A percentile compares a stretch with the other conserved stretches of the same genome.
Evolutionary conservation across 805 yeast species (phyloP).

Genomic region (Cyberlindnera euphorbiiphila): DNA sequence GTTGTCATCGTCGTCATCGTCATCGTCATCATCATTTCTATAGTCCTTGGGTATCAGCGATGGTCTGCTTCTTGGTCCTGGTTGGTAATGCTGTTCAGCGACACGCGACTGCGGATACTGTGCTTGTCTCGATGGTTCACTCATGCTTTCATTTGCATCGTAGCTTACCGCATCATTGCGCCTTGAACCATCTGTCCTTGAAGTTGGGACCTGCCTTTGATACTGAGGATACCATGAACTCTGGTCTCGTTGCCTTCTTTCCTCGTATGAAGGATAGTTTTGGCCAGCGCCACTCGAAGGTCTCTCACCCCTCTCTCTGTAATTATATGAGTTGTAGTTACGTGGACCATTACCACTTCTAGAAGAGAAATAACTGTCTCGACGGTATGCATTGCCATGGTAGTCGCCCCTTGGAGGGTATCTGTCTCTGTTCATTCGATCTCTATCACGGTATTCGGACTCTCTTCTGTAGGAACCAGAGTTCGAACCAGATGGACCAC

Average conservation of each 20-base stretch:
- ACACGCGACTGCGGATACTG: constrained; percentile 7
- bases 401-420: constrained; percentile 2
- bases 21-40: constrained; percentile 23
- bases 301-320: constrained; percentile 8
- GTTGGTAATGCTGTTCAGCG: constrained; percentile 1
- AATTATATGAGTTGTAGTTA: neutral
- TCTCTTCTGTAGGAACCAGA: constrained; percentile 7
- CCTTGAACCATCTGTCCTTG: constrained; percentile 1
- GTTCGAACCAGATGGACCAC: neutral
- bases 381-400: constrained; percentile 2
- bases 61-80: constrained; percentile 12
- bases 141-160: constrained; percentile 2
- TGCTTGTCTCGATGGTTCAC: constrained; percentile 1
- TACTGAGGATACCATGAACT: constrained; percentile 6
- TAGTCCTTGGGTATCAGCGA: constrained; percentile 28
- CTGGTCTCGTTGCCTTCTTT: constrained; percentile 15
- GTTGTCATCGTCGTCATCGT: constrained; percentile 27
- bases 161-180: constrained; percentile 3
- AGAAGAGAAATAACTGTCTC: constrained; percentile 1
- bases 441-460: constrained; percentile 7
- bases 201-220: constrained; percentile 1
- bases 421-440: constrained; percentile 3
- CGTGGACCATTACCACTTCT: constrained; percentile 2
- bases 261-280: constrained; percentile 9
- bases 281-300: neutral